Base-by-base conservation (phyloP, 2,329 filamentous ascomycete species). In the Orbilia quercus region DNA sequence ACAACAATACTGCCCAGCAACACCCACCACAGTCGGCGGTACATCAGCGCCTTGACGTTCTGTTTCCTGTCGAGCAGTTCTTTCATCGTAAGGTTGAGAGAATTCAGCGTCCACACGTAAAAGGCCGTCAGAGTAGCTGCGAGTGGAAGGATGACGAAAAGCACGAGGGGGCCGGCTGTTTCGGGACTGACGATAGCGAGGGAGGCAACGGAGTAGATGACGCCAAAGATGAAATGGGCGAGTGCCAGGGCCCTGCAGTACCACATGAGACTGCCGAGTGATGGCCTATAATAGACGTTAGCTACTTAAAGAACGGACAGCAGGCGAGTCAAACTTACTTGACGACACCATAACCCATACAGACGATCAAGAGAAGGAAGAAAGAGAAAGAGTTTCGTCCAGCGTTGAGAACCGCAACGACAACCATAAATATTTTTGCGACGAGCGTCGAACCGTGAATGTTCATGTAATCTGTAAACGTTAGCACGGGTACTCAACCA, bases 321-420 rank as follows among this genome's bases (percentile, higher is more conserved):
- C n/a, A 66, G 55, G 44, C 1, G 22, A 11, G 4, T 34, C 9
- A 22, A 12, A 36, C 69, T 71, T 76, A 77, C 82, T 98, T 98
- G 76, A 99, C 96, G 22, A 99, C 96, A 77, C 95, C 95, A 78
- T 99, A 99, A 31, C 95, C 95, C 95, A 99, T 99, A 81, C 95
- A 99, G 31, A 99, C 95, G 77, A 99, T 98, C 59, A 99, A 88
- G 7, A 99, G 86, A 54, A 99, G 84, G 84, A 99, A 99, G 84
- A 99, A 99, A 0, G 94, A 97, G 80, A 99, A 98, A 0, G 94
- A 97, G 82, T 98, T 99, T 75, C 95, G 87, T 64, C 89, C 93
- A 3, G 95, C 95, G 79, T 96, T 98, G 47, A 99, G 85, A 22
- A 98, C 85, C 38, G 92, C 92, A n/a, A 97, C 94, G 22, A 97